These are phyloP conservation scores for Eugenia klotzschiana DNA, from an alignment of 441 rosid genomes.

Conservation along the genomic window DNA sequence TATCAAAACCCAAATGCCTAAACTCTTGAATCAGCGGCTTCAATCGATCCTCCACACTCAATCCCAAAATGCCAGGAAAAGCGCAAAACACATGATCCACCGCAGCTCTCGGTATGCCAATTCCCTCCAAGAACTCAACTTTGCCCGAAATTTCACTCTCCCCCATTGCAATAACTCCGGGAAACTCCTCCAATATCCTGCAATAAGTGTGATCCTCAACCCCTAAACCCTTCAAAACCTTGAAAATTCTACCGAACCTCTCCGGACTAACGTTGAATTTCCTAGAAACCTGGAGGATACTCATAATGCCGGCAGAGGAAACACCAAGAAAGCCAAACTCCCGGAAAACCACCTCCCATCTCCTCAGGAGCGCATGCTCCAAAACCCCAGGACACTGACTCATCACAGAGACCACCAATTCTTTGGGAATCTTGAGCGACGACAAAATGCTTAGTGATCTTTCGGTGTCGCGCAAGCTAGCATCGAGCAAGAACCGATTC, in stretches of 20 bases:
- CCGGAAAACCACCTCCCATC: slow-evolving; percentile 30
- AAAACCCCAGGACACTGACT: slow-evolving; percentile 49
- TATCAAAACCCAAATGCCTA: slow-evolving; percentile 37
- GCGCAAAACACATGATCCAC: slow-evolving; percentile 32
- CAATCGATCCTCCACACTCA: slow-evolving; percentile 35
- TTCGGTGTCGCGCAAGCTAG: slow-evolving; percentile 27
- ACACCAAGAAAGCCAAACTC: not conserved
- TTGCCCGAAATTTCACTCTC: slow-evolving; percentile 25
- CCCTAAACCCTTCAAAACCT: slow-evolving; percentile 41
- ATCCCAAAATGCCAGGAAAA: slow-evolving; percentile 38
- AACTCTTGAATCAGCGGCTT: slow-evolving; percentile 50
- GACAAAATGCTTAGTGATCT: slow-evolving; percentile 36
- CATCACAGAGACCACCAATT: slow-evolving; percentile 30
- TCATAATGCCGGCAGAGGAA: not conserved
- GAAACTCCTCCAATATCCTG: slow-evolving; percentile 40
- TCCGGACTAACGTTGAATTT: slow-evolving; percentile 35
- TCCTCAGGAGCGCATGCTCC: slow-evolving; percentile 35
- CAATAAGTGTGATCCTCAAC: slow-evolving; percentile 30
- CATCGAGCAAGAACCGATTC: slow-evolving; percentile 24
- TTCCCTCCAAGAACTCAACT: slow-evolving; percentile 35
- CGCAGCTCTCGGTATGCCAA: slow-evolving; percentile 20
- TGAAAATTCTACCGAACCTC: slow-evolving; percentile 13
- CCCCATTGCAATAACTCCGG: slow-evolving; percentile 26
- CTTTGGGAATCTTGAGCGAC: slow-evolving; percentile 45
- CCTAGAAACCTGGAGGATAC: slow-evolving; percentile 23